Conservation (phyloP, 768 basidiomycete genomes). For the Trichaptum fuscoviolaceum region DNA sequence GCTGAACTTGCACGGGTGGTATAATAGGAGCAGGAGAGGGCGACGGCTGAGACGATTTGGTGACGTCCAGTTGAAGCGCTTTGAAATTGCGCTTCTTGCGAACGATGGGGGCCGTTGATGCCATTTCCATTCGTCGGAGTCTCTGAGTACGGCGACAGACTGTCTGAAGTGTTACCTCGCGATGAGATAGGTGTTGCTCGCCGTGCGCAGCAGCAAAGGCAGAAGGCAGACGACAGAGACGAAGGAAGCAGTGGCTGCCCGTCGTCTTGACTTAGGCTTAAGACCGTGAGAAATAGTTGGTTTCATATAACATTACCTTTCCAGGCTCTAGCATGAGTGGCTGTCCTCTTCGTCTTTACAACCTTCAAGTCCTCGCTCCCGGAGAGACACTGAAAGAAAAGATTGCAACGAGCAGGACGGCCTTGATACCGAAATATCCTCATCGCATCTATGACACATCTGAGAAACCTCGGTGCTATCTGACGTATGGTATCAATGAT, state of each 20-base stretch:
- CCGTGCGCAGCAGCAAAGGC: background rate
- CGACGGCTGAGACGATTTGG: conserved; percentile 34
- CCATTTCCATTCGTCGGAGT: background rate
- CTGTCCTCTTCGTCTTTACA: background rate
- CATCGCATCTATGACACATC: background rate
- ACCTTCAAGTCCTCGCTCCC: background rate
- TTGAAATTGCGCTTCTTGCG: conserved; percentile 94
- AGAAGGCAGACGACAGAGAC: background rate
- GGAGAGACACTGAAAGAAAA: background rate
- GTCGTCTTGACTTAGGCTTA: background rate
- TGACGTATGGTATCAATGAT: background rate
- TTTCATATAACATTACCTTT: background rate
- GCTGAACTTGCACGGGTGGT: background rate
- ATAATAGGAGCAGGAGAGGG: conserved; percentile 32
- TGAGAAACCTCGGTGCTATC: background rate
- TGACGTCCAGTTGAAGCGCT: conserved; percentile 67
- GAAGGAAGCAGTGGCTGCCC: background rate
- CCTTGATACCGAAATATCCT: background rate
- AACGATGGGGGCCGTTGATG: conserved; percentile 49
- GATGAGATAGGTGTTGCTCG: background rate
- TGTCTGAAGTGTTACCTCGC: background rate
- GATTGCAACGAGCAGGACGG: background rate
- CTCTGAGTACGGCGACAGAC: background rate
- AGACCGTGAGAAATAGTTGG: background rate
- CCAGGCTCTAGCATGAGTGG: background rate